Conservation (phyloP, 2,329 filamentous ascomycete genomes). For the Grosmannia huntii region DNA sequence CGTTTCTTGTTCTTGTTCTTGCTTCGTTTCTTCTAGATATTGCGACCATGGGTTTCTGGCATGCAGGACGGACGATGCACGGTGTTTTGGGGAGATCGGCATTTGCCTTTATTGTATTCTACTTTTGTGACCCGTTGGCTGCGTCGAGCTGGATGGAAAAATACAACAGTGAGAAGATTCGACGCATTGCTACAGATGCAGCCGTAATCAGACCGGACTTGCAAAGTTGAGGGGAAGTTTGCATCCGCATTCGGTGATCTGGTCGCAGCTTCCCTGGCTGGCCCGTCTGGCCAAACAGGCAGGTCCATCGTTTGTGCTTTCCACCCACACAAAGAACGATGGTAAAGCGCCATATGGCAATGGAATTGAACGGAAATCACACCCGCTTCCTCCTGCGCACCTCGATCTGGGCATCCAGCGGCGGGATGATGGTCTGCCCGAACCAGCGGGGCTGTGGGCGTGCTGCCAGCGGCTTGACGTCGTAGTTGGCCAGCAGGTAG, state of each 20-base stretch:
- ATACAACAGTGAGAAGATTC: background rate
- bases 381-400: conserved; percentile 13
- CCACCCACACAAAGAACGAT: too few relatives aligned
- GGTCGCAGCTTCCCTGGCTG: background rate
- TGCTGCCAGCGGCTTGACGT: conserved; percentile 28
- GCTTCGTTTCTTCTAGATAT: background rate
- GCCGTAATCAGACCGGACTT: background rate
- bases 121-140: background rate
- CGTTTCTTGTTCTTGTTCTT: background rate
- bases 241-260: background rate
- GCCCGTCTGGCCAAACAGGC: background rate
- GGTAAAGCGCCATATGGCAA: conserved; percentile 13
- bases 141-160: background rate
- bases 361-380: background rate
- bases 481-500: conserved; percentile 38
- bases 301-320: background rate
- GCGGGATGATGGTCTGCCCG: conserved; percentile 29
- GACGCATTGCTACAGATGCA: background rate
- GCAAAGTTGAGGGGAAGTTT: too few relatives aligned
- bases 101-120: background rate
- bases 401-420: conserved; percentile 19
- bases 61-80: background rate
- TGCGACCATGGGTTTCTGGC: background rate
- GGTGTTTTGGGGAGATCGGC: background rate
- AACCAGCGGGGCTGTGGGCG: conserved; percentile 29